Conservation (phyloP, 345 rosid species). For the Boechera retrofracta region DNA sequence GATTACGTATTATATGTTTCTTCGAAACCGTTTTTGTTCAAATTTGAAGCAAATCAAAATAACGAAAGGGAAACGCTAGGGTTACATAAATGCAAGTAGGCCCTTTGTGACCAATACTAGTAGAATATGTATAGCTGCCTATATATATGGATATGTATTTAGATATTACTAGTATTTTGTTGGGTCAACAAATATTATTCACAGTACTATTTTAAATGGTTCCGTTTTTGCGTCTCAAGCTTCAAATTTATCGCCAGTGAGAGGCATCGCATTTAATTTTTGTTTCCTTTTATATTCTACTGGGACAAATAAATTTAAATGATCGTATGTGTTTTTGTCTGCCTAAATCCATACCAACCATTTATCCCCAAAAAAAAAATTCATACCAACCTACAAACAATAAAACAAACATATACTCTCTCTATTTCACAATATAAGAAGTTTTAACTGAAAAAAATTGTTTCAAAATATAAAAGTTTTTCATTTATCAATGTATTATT, state of each 20-base stretch:
- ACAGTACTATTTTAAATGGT: not conserved
- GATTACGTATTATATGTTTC: no score
- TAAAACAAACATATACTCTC: not conserved
- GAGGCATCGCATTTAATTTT: constrained; percentile 22
- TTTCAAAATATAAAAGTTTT: no score
- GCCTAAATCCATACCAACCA: constrained; percentile 11
- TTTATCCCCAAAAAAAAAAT: no score
- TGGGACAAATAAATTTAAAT: not conserved
- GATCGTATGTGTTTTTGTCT: not conserved
- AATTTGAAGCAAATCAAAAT: not conserved
- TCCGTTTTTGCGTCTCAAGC: not conserved
- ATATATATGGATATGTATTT: not conserved
- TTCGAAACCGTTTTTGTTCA: no score
- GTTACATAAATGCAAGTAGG: not conserved
- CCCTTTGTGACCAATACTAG: not conserved
- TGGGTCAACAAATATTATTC: not conserved
- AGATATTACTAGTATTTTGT: not conserved
- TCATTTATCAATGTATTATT: no score
- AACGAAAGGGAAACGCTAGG: not conserved
- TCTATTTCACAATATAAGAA: no score
- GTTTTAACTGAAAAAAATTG: no score
- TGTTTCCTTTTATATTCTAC: not conserved
- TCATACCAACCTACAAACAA: constrained; percentile 14
- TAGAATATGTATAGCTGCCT: not conserved
- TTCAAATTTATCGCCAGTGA: constrained; percentile 7